A percentile compares a stretch with the other conserved stretches of the same genome.
phyloP scores from a whole-genome alignment of 441 rosid species.

The Gossypium laxum region DNA sequence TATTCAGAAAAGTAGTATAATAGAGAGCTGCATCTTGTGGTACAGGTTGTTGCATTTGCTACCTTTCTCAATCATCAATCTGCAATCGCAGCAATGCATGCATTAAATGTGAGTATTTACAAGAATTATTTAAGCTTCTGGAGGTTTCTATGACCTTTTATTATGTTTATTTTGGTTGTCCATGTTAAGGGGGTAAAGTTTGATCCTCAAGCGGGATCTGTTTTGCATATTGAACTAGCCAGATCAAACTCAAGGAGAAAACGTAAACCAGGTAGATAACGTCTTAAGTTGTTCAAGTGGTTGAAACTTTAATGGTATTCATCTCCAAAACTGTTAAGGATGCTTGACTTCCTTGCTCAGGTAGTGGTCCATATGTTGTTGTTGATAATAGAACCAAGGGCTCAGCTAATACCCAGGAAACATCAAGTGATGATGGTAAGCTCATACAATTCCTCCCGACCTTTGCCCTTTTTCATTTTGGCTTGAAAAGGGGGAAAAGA shows the following conservation, averaged over 20 bases:
- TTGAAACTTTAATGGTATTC: neutral
- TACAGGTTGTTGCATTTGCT: constrained; percentile 83
- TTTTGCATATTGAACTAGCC: constrained; percentile 69
- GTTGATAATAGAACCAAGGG: constrained; percentile 55
- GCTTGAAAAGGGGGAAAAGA: neutral
- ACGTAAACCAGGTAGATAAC: constrained; percentile 48
- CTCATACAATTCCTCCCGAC: neutral
- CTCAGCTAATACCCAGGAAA: constrained; percentile 33
- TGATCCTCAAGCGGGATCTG: constrained; percentile 69
- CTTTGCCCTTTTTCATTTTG: neutral
- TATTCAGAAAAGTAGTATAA: neutral
- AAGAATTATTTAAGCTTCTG: constrained; percentile 10
- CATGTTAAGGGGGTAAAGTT: constrained; percentile 61
- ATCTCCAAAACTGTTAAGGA: neutral
- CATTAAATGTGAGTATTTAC: constrained; percentile 49
- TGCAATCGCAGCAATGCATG: constrained; percentile 55
- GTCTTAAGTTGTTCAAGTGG: constrained; percentile 5
- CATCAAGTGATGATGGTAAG: constrained; percentile 55
- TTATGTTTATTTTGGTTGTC: constrained; percentile 15
- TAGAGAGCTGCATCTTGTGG: constrained; percentile 3
- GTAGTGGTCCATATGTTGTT: constrained; percentile 67
- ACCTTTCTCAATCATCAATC: constrained; percentile 64
- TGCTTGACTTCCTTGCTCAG: constrained; percentile 26
- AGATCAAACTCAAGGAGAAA: constrained; percentile 74
- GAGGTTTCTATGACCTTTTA: neutral